Evolutionary conservation across 345 rosid species (phyloP).

Genomic region (Triadica sebifera): DNA sequence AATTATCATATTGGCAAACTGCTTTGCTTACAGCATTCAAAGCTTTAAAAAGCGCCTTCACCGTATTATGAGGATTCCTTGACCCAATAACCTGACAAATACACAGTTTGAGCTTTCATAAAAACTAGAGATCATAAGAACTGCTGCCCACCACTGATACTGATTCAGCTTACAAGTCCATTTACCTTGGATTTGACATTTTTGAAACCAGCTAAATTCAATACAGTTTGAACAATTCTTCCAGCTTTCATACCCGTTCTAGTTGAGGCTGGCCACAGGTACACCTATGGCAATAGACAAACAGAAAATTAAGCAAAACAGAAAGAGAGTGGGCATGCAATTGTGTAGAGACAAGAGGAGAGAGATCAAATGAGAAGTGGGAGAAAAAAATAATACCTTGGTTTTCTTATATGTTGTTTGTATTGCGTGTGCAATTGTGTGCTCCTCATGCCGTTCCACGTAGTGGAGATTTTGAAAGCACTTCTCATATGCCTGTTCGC

Average conservation of each 20-base stretch:
- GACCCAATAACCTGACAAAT: conserved; percentile 75
- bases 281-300: conserved; percentile 44
- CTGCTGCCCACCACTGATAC: neutral
- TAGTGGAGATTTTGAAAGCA: conserved; percentile 94
- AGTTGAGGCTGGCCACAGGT: conserved; percentile 92
- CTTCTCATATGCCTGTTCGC: conserved; percentile 78
- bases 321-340: neutral
- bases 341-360: neutral
- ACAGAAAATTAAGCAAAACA: neutral
- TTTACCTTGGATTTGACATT: conserved; percentile 90
- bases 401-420: conserved; percentile 84
- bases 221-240: conserved; percentile 67
- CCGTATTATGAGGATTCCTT: conserved; percentile 90
- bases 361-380: neutral
- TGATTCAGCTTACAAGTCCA: neutral
- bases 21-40: conserved; percentile 75
- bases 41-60: conserved; percentile 88
- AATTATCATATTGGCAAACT: too few relatives aligned
- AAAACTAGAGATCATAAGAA: neutral
- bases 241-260: conserved; percentile 93
- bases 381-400: conserved; percentile 48
- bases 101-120: conserved; percentile 10
- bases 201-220: conserved; percentile 85
- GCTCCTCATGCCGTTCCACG: conserved; percentile 85
- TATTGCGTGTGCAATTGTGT: conserved; percentile 93